Conservation (phyloP, 2,329 filamentous ascomycete species). For the Alternaria gansuensis region DNA sequence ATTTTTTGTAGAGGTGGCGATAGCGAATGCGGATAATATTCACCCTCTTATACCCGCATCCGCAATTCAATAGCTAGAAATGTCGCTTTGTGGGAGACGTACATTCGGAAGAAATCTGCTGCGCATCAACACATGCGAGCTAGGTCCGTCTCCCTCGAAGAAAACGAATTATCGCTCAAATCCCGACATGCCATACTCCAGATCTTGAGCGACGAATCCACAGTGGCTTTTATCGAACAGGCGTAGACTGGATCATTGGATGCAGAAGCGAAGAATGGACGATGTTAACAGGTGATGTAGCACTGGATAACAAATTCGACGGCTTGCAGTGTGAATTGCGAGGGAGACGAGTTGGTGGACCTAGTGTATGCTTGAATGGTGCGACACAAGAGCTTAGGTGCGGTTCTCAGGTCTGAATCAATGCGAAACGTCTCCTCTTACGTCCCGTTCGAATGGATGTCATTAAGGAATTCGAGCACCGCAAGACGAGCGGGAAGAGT, state of each 20-base stretch:
- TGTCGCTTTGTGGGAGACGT: slow-evolving; percentile 33
- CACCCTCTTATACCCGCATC: slow-evolving; percentile 38
- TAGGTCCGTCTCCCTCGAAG: slow-evolving; percentile 21
- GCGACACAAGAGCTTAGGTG: slow-evolving; percentile 34
- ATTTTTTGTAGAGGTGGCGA: slow-evolving; percentile 31
- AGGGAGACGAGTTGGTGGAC: slow-evolving; percentile 1
- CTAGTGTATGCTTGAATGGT: slow-evolving; percentile 26
- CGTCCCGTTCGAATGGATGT: slow-evolving; percentile 32
- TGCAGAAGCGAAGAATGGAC: slow-evolving; percentile 37
- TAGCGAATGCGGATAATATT: slow-evolving; percentile 30
- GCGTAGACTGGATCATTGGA: slow-evolving; percentile 37
- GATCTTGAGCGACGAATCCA: slow-evolving; percentile 42
- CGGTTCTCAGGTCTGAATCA: slow-evolving; percentile 30
- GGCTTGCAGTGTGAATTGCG: slow-evolving; percentile 30
- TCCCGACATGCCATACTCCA: slow-evolving; percentile 32
- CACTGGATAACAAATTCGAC: slow-evolving; percentile 42
- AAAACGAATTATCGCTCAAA: not conserved
- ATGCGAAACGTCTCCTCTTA: slow-evolving; percentile 44
- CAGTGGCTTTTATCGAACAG: slow-evolving; percentile 38
- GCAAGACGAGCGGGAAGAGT: slow-evolving; percentile 51
- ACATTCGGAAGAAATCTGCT: slow-evolving; percentile 38
- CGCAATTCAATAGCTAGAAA: slow-evolving; percentile 37
- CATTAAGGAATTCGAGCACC: slow-evolving; percentile 46
- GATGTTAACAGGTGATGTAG: slow-evolving; percentile 39
- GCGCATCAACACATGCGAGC: slow-evolving; percentile 34